Percentiles rank a stretch among this genome's conserved stretches.
phyloP scores from a whole-genome alignment of 352 stramenopile species.

The Globisporangium splendens region DNA sequence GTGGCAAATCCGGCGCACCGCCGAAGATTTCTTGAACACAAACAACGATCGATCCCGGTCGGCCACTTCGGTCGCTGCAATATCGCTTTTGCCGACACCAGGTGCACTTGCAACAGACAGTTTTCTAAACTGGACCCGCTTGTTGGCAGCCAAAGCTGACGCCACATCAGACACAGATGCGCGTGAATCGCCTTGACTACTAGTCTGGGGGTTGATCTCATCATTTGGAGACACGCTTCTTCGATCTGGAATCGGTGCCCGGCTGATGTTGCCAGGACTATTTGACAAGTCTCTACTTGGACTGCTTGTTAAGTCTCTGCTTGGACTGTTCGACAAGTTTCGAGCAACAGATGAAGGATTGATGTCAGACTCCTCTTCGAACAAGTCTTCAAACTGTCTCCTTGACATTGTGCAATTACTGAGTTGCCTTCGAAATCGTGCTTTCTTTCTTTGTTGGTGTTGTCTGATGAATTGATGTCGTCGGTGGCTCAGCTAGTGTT shows the following conservation, averaged over 20 bases:
- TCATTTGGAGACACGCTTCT: neutral
- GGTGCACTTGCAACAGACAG: neutral
- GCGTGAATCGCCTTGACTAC: neutral
- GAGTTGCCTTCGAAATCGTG: neutral
- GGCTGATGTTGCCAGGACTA: neutral
- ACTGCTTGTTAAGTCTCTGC: no score
- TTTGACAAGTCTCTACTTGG: neutral
- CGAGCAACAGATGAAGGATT: no score
- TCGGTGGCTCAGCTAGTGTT: neutral
- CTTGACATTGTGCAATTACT: neutral
- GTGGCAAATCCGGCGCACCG: slow-evolving; percentile 16
- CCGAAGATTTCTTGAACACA: slow-evolving; percentile 22
- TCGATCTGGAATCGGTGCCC: neutral
- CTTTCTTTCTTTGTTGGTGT: neutral
- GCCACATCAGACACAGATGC: neutral
- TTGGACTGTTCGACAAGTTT: no score
- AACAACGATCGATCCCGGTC: slow-evolving; percentile 24
- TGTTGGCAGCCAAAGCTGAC: neutral
- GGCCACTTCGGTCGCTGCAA: slow-evolving; percentile 6
- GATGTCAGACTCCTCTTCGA: neutral
- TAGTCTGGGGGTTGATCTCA: neutral
- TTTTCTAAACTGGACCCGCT: neutral
- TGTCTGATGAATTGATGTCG: neutral
- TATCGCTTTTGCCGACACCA: neutral
- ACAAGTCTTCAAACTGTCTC: neutral